Evolutionary conservation across 2,329 filamentous ascomycete genomes (phyloP), one percentile per base, ranked within the genome.

Genomic region (Neonectria punicea): DNA sequence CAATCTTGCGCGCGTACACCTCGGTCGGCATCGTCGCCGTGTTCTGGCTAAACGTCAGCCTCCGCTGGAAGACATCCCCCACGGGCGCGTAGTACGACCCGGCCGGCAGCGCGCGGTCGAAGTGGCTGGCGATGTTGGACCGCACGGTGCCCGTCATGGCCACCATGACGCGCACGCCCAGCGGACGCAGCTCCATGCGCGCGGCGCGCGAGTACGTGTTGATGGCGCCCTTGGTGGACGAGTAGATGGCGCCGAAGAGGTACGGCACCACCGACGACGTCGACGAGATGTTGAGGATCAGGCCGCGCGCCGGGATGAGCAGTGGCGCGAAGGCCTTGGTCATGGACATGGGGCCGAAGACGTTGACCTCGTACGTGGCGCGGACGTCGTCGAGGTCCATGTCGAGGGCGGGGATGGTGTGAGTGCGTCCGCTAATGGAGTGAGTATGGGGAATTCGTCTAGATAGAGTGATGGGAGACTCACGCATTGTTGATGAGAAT

Each of bases 401-500:
- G 71, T 88, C 86, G 1, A 84, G 80, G 1, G 85, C 84, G 0
- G 86, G 84, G 55, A 85, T 82, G 16, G 81, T 84, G 73, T 86
- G 82, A 3, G 83, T 84, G 60, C 83, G 81, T 59, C 85, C 85
- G 43, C 85, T 51, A n/a, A n/a, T 87, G 66, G 0, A 34, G 22
- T 32, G 18, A 53, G 50, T 36, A 14, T 41, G 41, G 20, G 2
- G 50, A 13, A 13, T 4, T 28, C 8, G n/a, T 22, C 18, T 5
- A 28, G 18, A 13, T 4, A 16, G 32, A 43, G 11, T 28, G 11
- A 22, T 14, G 49, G 28, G n/a, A 39, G 10, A 30, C 81, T 66
- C 67, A 87, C 85, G 87, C 86, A 65, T 89, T 89, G 76, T 89
- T 89, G 53, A 89, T 81, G 18, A 89, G 84, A 50, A 89, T 82